A percentile compares a stretch with the other conserved stretches of the same genome.
These are phyloP conservation scores for Penicillium brasilianum DNA, from an alignment of 2,329 filamentous ascomycete species.

Conservation along the genomic window DNA sequence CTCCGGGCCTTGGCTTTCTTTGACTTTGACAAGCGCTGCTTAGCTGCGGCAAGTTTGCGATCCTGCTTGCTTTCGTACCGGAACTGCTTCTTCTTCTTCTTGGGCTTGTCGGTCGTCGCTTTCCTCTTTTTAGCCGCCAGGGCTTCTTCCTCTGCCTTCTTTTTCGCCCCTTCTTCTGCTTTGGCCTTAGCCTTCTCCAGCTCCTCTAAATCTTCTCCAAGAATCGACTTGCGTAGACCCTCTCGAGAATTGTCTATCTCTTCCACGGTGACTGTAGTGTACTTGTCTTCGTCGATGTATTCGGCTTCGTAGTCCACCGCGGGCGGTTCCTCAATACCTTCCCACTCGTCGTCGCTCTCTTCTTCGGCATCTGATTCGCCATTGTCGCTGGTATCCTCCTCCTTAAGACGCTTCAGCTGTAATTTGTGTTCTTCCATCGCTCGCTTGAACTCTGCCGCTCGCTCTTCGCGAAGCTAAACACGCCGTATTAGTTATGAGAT, in stretches of 20 bases:
- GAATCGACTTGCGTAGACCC: slow-evolving; percentile 65
- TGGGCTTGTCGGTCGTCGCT: slow-evolving; percentile 57
- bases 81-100: slow-evolving; percentile 90
- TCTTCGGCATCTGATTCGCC: slow-evolving; percentile 34
- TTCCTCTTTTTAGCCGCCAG: slow-evolving; percentile 57
- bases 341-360: slow-evolving; percentile 62
- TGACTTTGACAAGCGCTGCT: slow-evolving; percentile 71
- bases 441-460: slow-evolving; percentile 78
- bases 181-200: slow-evolving; percentile 28
- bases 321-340: slow-evolving; percentile 62
- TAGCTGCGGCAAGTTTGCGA: slow-evolving; percentile 64
- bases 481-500: slow-evolving; percentile 15
- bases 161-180: slow-evolving; percentile 38
- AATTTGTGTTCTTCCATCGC: slow-evolving; percentile 79
- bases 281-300: slow-evolving; percentile 95
- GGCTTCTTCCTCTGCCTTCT: slow-evolving; percentile 32
- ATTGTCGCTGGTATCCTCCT: slow-evolving; percentile 35
- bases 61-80: slow-evolving; percentile 90
- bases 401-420: slow-evolving; percentile 67
- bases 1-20: slow-evolving; percentile 67
- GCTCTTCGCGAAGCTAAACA: slow-evolving; percentile 76
- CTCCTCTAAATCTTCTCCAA: slow-evolving; percentile 37
- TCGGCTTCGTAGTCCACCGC: slow-evolving; percentile 82
- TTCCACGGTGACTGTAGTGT: slow-evolving; percentile 93
- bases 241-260: slow-evolving; percentile 79